Evolutionary conservation across 2,329 filamentous ascomycete genomes (phyloP).

Genomic region (Macrophomina tecta): DNA sequence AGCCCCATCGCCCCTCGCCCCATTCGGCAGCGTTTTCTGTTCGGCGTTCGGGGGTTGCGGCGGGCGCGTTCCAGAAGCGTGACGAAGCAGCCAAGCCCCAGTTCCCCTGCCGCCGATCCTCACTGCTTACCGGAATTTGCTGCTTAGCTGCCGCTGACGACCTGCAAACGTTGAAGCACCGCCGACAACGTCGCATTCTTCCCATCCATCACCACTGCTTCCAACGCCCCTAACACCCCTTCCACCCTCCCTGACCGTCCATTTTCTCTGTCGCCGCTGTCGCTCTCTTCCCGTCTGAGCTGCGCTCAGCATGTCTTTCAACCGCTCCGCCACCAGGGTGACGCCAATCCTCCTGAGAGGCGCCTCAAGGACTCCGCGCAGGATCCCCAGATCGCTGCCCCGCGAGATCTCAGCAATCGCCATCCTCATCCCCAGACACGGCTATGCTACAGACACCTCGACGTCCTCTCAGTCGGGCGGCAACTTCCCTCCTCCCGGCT

Average conservation of each 20-base stretch:
- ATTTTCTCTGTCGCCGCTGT: background rate
- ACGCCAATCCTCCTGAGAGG: constrained; percentile 55
- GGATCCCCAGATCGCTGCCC: constrained; percentile 52
- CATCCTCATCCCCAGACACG: constrained; percentile 60
- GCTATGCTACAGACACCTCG: constrained; percentile 64
- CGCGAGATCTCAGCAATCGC: constrained; percentile 62
- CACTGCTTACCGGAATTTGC: constrained; percentile 24
- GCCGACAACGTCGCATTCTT: constrained; percentile 1
- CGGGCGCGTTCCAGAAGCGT: constrained; percentile 18
- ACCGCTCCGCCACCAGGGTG: constrained; percentile 51
- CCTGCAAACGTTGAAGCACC: constrained; percentile 16
- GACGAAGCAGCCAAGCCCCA: constrained; percentile 23
- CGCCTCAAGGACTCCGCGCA: constrained; percentile 50
- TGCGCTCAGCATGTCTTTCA: constrained; percentile 49
- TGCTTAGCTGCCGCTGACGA: constrained; percentile 20
- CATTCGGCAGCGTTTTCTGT: constrained; percentile 8
- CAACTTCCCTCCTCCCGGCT: constrained; percentile 80
- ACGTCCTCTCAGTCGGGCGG: constrained; percentile 54
- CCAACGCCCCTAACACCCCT: background rate
- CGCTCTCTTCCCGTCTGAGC: constrained; percentile 25
- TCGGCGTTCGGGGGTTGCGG: constrained; percentile 9
- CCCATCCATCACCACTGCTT: constrained; percentile 11
- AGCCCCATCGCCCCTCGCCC: background rate
- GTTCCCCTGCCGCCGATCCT: constrained; percentile 22
- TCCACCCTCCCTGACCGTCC: background rate